Evolutionary conservation across 1,139 yeast genomes (phyloP).

Genomic region (Taphrina confusa): DNA sequence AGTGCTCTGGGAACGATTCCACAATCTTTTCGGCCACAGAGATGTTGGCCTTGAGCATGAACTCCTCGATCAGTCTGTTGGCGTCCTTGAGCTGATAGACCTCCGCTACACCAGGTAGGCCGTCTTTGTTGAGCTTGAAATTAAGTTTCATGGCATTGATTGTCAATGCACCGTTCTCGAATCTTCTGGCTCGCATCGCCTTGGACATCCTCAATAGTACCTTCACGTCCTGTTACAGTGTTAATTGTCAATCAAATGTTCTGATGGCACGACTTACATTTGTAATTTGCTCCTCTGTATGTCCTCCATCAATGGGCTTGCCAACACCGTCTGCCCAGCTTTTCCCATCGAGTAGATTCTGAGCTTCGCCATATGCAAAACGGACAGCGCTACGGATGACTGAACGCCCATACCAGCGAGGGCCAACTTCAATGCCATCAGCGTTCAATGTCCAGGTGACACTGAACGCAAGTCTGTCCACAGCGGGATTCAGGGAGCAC

Average conservation of each 20-base stretch:
- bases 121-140: slow-evolving; percentile 83
- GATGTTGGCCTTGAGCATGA: slow-evolving; percentile 76
- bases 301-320: slow-evolving; percentile 34
- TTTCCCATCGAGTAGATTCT: slow-evolving; percentile 34
- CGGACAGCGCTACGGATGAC: slow-evolving; percentile 34
- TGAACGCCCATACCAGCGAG: slow-evolving; percentile 36
- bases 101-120: slow-evolving; percentile 67
- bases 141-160: slow-evolving; percentile 58
- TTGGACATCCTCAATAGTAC: slow-evolving; percentile 30
- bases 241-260: too few relatives aligned
- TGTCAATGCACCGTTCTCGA: slow-evolving; percentile 54
- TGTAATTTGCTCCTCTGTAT: slow-evolving; percentile 30
- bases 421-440: slow-evolving; percentile 34
- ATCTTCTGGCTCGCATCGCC: slow-evolving; percentile 49
- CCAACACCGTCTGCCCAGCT: slow-evolving; percentile 36
- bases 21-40: slow-evolving; percentile 83
- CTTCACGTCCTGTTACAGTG: slow-evolving; percentile 10
- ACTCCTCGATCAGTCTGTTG: slow-evolving; percentile 66
- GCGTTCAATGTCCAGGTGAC: slow-evolving; percentile 53
- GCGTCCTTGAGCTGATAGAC: slow-evolving; percentile 67
- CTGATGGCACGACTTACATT: not conserved
- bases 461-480: slow-evolving; percentile 66
- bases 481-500: slow-evolving; percentile 65
- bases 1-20: slow-evolving; percentile 73
- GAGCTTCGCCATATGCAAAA: slow-evolving; percentile 36